A percentile compares a stretch with the other conserved stretches of the same genome.
These are phyloP conservation scores for Dipteronia sinensis DNA, from an alignment of 345 rosid genomes.

Conservation along the genomic window DNA sequence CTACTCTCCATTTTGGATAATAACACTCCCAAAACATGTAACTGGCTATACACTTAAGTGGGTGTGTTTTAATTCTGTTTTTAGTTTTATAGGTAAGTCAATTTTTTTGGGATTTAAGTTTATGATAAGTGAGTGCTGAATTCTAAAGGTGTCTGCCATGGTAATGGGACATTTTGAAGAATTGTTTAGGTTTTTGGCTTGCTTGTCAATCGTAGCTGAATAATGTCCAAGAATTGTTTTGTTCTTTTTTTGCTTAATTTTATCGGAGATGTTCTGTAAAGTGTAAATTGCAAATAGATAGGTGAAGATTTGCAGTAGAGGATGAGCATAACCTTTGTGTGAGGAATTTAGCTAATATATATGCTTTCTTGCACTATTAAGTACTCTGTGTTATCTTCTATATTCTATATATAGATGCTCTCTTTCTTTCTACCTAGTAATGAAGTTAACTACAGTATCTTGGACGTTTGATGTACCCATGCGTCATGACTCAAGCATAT, in stretches of 20 bases:
- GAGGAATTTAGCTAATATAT: background rate
- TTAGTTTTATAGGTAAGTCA: background rate
- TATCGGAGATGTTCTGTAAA: no score
- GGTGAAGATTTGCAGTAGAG: no score
- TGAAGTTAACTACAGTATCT: background rate
- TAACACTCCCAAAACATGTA: background rate
- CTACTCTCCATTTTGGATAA: background rate
- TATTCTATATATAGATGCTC: background rate
- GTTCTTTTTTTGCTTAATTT: background rate
- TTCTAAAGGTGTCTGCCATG: background rate
- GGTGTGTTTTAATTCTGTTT: background rate
- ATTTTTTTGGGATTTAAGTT: background rate
- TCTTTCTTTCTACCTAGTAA: background rate
- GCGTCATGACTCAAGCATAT: background rate
- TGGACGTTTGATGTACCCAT: background rate
- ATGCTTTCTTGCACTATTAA: background rate
- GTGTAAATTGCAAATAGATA: no score
- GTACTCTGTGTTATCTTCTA: background rate
- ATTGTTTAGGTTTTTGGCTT: background rate
- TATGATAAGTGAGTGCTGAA: background rate
- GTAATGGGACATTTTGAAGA: background rate
- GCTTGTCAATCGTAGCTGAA: background rate
- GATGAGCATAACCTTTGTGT: no score
- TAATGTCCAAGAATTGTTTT: background rate
- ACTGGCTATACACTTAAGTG: background rate